Base-by-base conservation (phyloP, 345 rosid species). In the Geranium brycei region DNA sequence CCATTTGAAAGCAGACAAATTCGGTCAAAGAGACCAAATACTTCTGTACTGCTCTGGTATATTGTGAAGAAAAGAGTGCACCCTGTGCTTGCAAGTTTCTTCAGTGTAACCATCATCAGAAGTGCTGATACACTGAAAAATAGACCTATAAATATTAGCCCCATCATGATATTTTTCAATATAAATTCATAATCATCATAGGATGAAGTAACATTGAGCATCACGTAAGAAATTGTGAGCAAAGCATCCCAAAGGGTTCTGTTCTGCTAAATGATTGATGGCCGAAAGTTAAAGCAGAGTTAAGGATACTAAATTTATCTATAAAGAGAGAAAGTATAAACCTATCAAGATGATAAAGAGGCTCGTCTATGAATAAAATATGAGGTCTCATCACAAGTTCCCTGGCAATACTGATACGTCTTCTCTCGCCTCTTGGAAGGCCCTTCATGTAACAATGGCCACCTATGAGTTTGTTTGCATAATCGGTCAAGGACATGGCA, bases 301-400 rank as follows among this genome's bases (percentile, higher is more conserved):
- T 10, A 47, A 8, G 3, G 11, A 35, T 4, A 47, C 1, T 6
- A 47, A 47, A 47, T 47, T 8, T 2, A 8, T 47, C 3, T 47
- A 11, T 47, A 47, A 47, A 15, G 53, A 47, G 53, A 47, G 3
- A 61, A 53, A 62, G 16, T 64, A 61, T 30, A 66, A 58, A 81
- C 99, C 99, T 93, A 80, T 91, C 97, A 59, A 95, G 95, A 69
- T 83, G 97, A 82, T 95, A 95, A 65, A 95, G 97, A 75, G 99
- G 97, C 77, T 95, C 99, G 41, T 92, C 98, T 14, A 92, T 85
- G 72, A 92, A 92, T 66, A 92, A 76, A 59, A 87, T 78, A 72
- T 78, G 98, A 0, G 97, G 97, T 76, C 98, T 84, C 96, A 82
- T 91, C 70, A 91, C 99, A 67, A 95, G 96, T 69, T 95, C 99